A percentile compares a stretch with the other conserved stretches of the same genome.
Evolutionary conservation across 441 rosid species (phyloP).

Genomic region (Corymbia citriodora): DNA sequence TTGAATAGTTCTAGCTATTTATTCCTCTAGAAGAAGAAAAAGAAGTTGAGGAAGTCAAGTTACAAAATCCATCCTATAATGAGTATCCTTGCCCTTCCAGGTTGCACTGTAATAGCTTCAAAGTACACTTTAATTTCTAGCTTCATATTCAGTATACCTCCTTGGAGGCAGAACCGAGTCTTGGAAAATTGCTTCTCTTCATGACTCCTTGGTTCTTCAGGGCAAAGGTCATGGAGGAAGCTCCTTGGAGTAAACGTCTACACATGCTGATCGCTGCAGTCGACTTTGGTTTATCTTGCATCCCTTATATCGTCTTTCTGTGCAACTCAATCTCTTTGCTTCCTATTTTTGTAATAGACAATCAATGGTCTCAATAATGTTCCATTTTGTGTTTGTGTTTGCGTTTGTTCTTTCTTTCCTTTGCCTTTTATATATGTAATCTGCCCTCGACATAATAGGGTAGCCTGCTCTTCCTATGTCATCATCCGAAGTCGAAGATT

Average conservation of each 20-base stretch:
- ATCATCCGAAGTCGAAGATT: background rate
- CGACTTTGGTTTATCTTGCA: background rate
- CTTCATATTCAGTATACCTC: background rate
- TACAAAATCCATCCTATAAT: background rate
- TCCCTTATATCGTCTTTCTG: background rate
- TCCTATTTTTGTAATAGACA: background rate
- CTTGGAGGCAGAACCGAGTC: background rate
- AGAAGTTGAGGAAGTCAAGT: background rate
- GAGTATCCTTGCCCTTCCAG: background rate
- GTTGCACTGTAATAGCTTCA: background rate
- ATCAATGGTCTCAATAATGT: background rate
- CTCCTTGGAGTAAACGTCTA: background rate
- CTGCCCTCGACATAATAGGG: background rate
- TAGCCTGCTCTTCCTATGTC: background rate
- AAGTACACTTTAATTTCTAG: background rate
- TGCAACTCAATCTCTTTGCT: background rate
- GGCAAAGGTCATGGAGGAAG: background rate
- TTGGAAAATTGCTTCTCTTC: background rate
- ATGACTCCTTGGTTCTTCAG: background rate
- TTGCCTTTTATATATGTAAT: background rate
- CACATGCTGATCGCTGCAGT: background rate
- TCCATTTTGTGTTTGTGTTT: background rate
- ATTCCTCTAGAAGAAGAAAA: background rate
- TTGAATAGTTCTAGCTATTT: background rate
- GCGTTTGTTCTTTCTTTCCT: background rate